A percentile compares a stretch with the other conserved stretches of the same genome.
Conservation (phyloP, 257 asterid genomes). For the Przewalskia tangutica region DNA sequence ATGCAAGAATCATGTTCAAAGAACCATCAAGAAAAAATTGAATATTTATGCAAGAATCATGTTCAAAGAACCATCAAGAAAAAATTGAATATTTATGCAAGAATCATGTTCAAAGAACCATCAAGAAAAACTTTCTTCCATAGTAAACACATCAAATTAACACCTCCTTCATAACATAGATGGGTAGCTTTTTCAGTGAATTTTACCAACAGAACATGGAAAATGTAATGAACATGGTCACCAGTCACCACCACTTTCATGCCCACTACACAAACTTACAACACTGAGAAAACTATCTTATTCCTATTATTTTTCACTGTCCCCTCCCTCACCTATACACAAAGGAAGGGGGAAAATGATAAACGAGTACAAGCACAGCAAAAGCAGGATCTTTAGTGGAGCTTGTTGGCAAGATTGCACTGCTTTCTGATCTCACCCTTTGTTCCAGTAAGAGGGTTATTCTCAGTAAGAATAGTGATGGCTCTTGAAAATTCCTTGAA, state of each 20-base stretch:
- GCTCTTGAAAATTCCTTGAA: slow-evolving; percentile 65
- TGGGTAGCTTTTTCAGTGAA: neutral
- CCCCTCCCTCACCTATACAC: neutral
- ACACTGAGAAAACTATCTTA: slow-evolving; percentile 14
- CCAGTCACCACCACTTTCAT: slow-evolving; percentile 2
- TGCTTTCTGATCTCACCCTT: slow-evolving; percentile 82
- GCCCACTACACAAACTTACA: slow-evolving; percentile 5
- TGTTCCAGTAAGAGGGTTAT: slow-evolving; percentile 81
- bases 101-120: slow-evolving; percentile 6
- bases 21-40: neutral
- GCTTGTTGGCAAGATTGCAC: slow-evolving; percentile 80
- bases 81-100: neutral
- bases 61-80: neutral
- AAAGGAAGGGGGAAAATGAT: slow-evolving; percentile 6
- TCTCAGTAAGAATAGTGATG: slow-evolving; percentile 69
- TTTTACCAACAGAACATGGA: slow-evolving; percentile 8
- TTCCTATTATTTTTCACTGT: neutral
- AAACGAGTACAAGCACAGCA: neutral
- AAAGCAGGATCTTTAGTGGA: slow-evolving; percentile 15
- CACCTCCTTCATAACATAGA: slow-evolving; percentile 3
- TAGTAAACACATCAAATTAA: slow-evolving; percentile 13
- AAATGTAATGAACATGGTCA: slow-evolving; percentile 5
- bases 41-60: neutral
- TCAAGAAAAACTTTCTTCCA: neutral
- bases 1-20: neutral